phyloP scores from a whole-genome alignment of 1,284 basidiomycete species.

The Heliocybe sulcata region DNA sequence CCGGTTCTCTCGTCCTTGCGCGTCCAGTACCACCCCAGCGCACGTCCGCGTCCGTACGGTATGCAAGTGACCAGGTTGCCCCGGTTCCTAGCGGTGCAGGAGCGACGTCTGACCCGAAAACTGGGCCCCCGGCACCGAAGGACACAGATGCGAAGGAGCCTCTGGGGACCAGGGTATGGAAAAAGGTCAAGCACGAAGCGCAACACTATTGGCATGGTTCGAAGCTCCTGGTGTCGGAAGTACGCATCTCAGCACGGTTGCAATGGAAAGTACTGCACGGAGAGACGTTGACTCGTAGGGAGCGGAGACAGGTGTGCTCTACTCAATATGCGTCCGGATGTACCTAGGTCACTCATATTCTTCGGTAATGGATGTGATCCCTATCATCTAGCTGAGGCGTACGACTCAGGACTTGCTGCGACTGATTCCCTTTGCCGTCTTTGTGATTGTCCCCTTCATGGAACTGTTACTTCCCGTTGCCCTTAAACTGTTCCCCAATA shows the following conservation, averaged over 20 bases:
- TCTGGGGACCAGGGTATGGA: constrained; percentile 67
- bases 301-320: constrained; percentile 78
- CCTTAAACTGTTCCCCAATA: constrained; percentile 96
- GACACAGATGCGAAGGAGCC: constrained; percentile 39
- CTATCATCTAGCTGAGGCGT: constrained; percentile 64
- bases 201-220: constrained; percentile 97
- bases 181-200: constrained; percentile 92
- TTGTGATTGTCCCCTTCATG: constrained; percentile 97
- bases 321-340: not conserved
- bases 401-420: constrained; percentile 92
- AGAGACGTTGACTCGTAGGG: constrained; percentile 85
- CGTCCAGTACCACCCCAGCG: not conserved
- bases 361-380: not conserved
- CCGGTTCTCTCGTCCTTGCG: not conserved
- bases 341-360: not conserved
- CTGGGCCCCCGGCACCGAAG: constrained; percentile 42
- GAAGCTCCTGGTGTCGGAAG: constrained; percentile 92
- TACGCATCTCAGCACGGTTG: constrained; percentile 83
- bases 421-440: constrained; percentile 92
- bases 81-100: not conserved
- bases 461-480: constrained; percentile 96
- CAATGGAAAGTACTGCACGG: constrained; percentile 93
- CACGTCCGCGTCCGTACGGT: not conserved
- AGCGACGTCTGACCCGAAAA: constrained; percentile 28
- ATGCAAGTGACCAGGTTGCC: not conserved